phyloP scores from a whole-genome alignment of 306 rosid genomes.

The Cucumis melo region DNA sequence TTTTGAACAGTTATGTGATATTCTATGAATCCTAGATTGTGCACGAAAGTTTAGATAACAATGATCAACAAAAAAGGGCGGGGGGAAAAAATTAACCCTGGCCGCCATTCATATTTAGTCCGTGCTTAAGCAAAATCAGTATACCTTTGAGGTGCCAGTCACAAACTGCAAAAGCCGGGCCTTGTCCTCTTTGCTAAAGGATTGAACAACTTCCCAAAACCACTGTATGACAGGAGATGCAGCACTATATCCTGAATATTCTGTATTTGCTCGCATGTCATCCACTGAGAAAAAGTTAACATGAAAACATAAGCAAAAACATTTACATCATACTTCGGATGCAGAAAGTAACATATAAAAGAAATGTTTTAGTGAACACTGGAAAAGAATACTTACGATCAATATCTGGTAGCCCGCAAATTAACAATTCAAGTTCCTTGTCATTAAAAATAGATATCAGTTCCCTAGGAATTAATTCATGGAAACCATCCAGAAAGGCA shows the following conservation, averaged over 20 bases:
- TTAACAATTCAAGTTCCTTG: constrained; percentile 82
- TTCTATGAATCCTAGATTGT: not conserved
- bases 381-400: constrained; percentile 48
- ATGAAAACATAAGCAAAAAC: constrained; percentile 10
- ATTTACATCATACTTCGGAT: not conserved
- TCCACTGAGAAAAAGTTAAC: constrained; percentile 55
- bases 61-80: not conserved
- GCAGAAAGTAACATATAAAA: not conserved
- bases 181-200: constrained; percentile 92
- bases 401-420: constrained; percentile 95
- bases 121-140: not conserved
- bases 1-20: not conserved
- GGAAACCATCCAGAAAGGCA: constrained; percentile 86
- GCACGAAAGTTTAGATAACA: not conserved
- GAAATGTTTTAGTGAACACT: not conserved
- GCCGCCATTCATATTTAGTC: not conserved
- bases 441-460: constrained; percentile 81
- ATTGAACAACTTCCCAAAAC: constrained; percentile 96
- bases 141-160: constrained; percentile 98
- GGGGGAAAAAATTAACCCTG: not conserved
- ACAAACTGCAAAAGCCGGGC: constrained; percentile 97
- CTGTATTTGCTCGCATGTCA: constrained; percentile 92
- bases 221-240: constrained; percentile 83
- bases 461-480: constrained; percentile 52
- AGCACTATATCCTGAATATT: constrained; percentile 79